Base-by-base conservation (phyloP, 331 rosid genomes). In the Pyrus hybrid region DNA sequence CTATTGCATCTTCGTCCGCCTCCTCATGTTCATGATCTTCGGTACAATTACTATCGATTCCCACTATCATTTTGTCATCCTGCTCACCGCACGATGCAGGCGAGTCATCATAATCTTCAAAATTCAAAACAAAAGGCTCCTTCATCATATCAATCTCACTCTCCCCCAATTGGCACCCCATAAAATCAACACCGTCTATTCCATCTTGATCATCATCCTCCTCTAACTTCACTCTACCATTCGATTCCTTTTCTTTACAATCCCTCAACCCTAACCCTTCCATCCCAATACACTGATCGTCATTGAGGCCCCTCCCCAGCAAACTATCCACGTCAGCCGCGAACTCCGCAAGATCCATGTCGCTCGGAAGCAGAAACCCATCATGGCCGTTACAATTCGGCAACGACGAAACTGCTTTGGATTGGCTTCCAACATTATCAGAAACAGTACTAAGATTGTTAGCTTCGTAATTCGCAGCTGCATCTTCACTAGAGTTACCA, bases 291-390 rank as follows among this genome's bases (percentile, higher is more conserved):
- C 93, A 87, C 87, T 86, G 87, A 47, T 84, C 83, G 45, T 84
- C 84, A 53, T 92, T 93, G 5, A 90, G 79, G 8, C 91, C 93
- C 49, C 81, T 85, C 1, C 99, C 97, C 80, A 95, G 74, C 35
- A 95, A 79, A 67, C 91, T 92, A 80, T 95, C 99, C 12, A 95
- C 99, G 49, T 95, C 96, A 5, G 97, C 98, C 0, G 99, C 93
- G 54, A 95, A 95, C 71, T 92, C 91, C 5, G 84, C 96, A 8
- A 89, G 87, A 32, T 95, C 98, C 82, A 74, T 81, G 41, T 89
- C 97, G 1, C 89, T 84, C 11, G 93, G 91, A 71, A 83, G 81
- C n/a, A 25, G 22, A 79, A 89, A 74, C 51, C 85, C 92, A 22
- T 80, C 86, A 7, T 30, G 69, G 13, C 67, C 21, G 6, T 63